These are phyloP conservation scores for Kalmanozyma brasiliensis DNA, from an alignment of 1,284 basidiomycete genomes.

Conservation along the genomic window DNA sequence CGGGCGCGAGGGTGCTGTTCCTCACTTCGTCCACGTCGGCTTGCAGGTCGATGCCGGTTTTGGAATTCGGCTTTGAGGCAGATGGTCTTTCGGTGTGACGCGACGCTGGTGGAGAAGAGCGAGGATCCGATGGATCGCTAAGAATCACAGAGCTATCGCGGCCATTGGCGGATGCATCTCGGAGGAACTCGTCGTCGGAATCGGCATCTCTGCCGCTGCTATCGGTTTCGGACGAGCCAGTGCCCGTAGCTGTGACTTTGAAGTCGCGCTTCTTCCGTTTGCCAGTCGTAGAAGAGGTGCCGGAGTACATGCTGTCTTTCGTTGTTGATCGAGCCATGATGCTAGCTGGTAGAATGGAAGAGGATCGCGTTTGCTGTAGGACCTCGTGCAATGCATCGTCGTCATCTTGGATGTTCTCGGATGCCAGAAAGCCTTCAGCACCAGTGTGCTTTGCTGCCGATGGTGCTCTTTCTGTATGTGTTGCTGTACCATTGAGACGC, in stretches of 20 bases:
- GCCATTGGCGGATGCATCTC: conserved; percentile 5
- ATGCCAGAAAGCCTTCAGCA: conserved; percentile 30
- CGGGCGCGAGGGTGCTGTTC: conserved; percentile 14
- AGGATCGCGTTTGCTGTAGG: conserved; percentile 44
- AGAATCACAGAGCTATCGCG: conserved; percentile 19
- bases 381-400: conserved; percentile 52
- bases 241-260: conserved; percentile 58
- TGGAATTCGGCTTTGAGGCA: neutral
- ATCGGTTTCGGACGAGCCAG: conserved; percentile 38
- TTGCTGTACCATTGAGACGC: neutral
- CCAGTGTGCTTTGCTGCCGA: conserved; percentile 28
- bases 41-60: conserved; percentile 19
- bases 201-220: conserved; percentile 13
- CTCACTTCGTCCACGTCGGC: conserved; percentile 42
- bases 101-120: neutral
- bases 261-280: conserved; percentile 61
- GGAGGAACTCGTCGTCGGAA: conserved; percentile 27
- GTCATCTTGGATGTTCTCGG: conserved; percentile 37
- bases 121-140: neutral
- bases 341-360: conserved; percentile 43
- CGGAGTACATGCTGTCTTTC: conserved; percentile 36
- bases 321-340: conserved; percentile 48
- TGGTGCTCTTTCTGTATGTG: conserved; percentile 3
- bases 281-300: conserved; percentile 35
- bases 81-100: neutral